Percentiles rank a stretch among this genome's conserved stretches.
phyloP scores from a whole-genome alignment of 768 basidiomycete genomes.

The Boletus rufocinnamomeus region DNA sequence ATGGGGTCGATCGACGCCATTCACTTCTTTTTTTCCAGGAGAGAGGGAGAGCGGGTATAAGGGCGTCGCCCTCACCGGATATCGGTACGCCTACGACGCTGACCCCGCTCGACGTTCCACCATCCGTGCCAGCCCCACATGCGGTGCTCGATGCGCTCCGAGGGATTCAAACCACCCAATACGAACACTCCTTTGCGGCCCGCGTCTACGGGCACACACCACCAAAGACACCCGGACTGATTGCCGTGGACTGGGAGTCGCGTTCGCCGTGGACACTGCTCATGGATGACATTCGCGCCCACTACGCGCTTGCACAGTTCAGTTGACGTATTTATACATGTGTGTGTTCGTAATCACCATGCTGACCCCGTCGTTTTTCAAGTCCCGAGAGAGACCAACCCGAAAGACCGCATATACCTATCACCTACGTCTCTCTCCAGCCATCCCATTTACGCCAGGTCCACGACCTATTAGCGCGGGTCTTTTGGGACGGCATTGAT shows the following conservation, averaged over 20 bases:
- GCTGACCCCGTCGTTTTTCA: slow-evolving; percentile 5
- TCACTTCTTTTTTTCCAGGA: slow-evolving; percentile 15
- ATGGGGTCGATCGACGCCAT: background rate
- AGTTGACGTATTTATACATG: slow-evolving; percentile 1
- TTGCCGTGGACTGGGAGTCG: slow-evolving; percentile 74
- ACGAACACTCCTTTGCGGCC: slow-evolving; percentile 64
- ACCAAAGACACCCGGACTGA: slow-evolving; percentile 35
- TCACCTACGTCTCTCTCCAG: slow-evolving; percentile 64
- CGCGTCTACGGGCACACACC: slow-evolving; percentile 51
- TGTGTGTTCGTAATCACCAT: background rate
- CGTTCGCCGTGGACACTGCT: slow-evolving; percentile 72
- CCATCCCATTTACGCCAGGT: slow-evolving; percentile 64
- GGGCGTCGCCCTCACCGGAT: background rate
- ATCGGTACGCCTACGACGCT: slow-evolving; percentile 11
- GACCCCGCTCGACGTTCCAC: slow-evolving; percentile 33
- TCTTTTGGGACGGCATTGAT: slow-evolving; percentile 79
- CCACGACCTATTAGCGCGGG: slow-evolving; percentile 65
- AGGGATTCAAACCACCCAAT: slow-evolving; percentile 61
- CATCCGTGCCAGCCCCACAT: slow-evolving; percentile 28
- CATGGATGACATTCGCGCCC: slow-evolving; percentile 70
- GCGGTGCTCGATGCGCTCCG: slow-evolving; percentile 53
- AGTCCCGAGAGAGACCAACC: slow-evolving; percentile 59
- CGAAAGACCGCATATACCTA: slow-evolving; percentile 48
- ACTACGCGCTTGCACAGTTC: slow-evolving; percentile 63
- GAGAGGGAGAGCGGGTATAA: slow-evolving; percentile 20